Evolutionary conservation across 371 early-diverging fungal genomes (phyloP), one percentile per base, ranked within the genome.

Genomic region (Mucor lusitanicus): DNA sequence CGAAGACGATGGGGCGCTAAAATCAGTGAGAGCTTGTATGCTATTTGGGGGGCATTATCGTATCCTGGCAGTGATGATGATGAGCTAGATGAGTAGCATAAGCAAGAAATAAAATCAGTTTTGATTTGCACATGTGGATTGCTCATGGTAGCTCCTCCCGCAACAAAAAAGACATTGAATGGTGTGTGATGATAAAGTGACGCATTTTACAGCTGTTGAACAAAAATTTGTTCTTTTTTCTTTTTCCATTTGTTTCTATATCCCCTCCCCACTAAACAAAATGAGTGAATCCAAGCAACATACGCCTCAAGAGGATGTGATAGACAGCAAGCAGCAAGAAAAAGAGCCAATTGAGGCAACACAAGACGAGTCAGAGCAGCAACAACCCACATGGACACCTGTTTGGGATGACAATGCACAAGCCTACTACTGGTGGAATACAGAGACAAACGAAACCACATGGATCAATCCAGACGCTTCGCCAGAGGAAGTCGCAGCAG

Each of bases 391-490:
- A 40, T 88, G 88, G 88, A 79, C 80, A 53, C 66, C 84, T n/a
- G 78, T 79, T 25, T 88, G 85, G 84, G 84, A 88, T 73, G 74
- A 77, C 6, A 71, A 72, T 33, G 73, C 72, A 7, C 80, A 84
- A 63, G 74, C 78, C 2, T 88, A 85, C 57, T 88, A 88, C 69
- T 88, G 81, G 80, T 88, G 86, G 88, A 88, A 88, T 67, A 83
- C 81, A 33, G 61, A 75, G 17, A 87, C 88, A 8, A 82, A 87
- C 60, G 86, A 88, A 68, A 88, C 87, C 1, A 83, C 85, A 4
- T 87, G 86, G 87, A 74, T 73, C 0, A 73, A 83, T 64, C 82
- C 79, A 55, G 28, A 46, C 15, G 58, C 61, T 0, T 30, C 53
- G 57, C 33, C 25, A 30, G 46, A 61, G 42, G 25, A 28, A 42